Evolutionary conservation across 768 basidiomycete genomes (phyloP), one percentile per base, ranked within the genome.

Genomic region (Strobilomyces dryophilus): DNA sequence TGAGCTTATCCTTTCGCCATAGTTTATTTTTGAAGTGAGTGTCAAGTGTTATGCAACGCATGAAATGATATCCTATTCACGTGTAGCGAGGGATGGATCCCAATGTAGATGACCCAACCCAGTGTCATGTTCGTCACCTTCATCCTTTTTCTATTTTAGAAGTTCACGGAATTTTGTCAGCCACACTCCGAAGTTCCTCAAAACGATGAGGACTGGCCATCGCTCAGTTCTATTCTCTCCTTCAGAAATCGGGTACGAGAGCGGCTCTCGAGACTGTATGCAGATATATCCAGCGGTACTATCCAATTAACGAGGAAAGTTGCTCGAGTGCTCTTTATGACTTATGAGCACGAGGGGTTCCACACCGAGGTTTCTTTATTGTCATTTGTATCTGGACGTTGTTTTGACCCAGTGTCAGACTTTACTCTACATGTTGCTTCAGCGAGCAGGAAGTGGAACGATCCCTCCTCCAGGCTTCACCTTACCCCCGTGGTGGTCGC

Each of bases 1-100:
- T 15, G 54, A 21, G 32, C 7, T 56, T 41, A 55, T 20, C 47
- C 6, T 49, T 34, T 40, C 1, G 27, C 44, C 43, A 2, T 57
- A 89, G 87, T 71, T 81, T 58, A 86, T 91, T 20, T 92, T 92
- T 52, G 89, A 91, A 73, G 87, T 86, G 61, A 12, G 67, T 52
- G 54, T 26, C 24, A 24, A 24, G 7, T n/a, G 36, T 9, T 32
- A 26, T 36, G 34, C 8, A 39, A 34, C 32, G 29, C 35, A 18
- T 8, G 17, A 42, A 50, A 58, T 17, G 62, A 45, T 44, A 45
- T 53, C 37, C 40, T 37, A 21, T 49, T 26, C 43, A 49, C 59
- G 61, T 17, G 69, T 67, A 95, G 85, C 83, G 97, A 35, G 97
- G 97, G 8, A 95, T 99, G 61, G 97, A 98, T 59, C 97, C 97